Evolutionary conservation across 768 basidiomycete species (phyloP).

Genomic region (Pisolithus microcarpus): DNA sequence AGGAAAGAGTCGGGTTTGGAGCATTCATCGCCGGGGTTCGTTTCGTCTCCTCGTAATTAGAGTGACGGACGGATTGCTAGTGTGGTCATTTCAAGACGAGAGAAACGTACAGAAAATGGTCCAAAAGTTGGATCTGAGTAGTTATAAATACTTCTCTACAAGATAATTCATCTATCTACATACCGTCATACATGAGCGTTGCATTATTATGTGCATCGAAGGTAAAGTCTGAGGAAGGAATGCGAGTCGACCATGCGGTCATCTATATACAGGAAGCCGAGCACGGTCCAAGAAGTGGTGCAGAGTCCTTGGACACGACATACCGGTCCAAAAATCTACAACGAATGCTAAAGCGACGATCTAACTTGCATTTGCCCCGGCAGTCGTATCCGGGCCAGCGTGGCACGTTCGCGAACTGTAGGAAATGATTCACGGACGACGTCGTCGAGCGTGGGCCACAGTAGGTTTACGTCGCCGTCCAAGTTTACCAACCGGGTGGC

Average conservation of each 20-base stretch:
- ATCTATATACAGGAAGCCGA: not conserved
- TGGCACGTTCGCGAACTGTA: conserved; percentile 41
- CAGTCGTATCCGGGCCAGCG: conserved; percentile 14
- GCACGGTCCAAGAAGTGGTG: not conserved
- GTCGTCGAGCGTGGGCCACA: conserved; percentile 74
- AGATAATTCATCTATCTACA: not conserved
- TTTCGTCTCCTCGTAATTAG: too few relatives aligned
- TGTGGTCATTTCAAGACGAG: too few relatives aligned
- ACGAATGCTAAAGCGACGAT: conserved; percentile 2
- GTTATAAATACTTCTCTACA: too few relatives aligned
- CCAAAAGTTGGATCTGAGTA: too few relatives aligned
- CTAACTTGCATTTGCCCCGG: conserved; percentile 12
- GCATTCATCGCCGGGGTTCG: conserved; percentile 26
- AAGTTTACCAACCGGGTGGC: conserved; percentile 49
- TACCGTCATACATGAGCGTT: not conserved
- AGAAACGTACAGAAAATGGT: too few relatives aligned
- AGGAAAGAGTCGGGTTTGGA: conserved; percentile 29
- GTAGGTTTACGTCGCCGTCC: conserved; percentile 64
- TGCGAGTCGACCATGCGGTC: not conserved
- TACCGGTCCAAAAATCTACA: not conserved
- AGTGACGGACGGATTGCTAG: too few relatives aligned
- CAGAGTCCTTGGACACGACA: not conserved
- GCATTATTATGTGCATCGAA: not conserved
- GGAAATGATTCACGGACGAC: conserved; percentile 51
- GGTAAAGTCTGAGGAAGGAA: not conserved